Base-by-base conservation (phyloP, 108 stramenopile genomes). In the Stephanodiscus minutulus region DNA sequence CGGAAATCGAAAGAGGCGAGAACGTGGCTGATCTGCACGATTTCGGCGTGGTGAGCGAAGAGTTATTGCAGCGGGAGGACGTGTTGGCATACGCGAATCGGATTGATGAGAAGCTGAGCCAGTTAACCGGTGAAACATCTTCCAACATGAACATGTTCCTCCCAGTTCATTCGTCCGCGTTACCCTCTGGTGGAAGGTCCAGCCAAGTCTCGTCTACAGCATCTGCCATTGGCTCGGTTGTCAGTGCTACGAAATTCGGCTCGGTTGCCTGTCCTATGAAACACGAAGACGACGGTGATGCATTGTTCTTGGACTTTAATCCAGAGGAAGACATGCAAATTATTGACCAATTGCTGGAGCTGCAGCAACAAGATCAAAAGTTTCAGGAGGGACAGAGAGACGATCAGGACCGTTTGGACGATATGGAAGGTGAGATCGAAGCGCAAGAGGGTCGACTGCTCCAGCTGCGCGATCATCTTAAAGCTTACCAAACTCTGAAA, bases 271-370 rank as follows among this genome's bases (percentile, higher is more conserved):
- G 53, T 37, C 27, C 48, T 44, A 68, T 27, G 46, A 48, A 57
- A 46, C 66, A 74, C 66, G 67, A 74, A 25, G 50, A 53, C 33
- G 13, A 60, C 8, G 48, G 52, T 31, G 67, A 74, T 41, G 61
- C 68, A 6, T 53, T 72, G 69, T 64, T 82, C 84, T 55, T 81
- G 73, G 76, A 86, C 72, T 83, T 90, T 46, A 85, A 91, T 64
- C 91, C 94, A 7, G 94, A 92, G 62, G 90, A 89, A 64, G 94
- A 95, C 39, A 88, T 95, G 73, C 83, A 88, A 28, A 91, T 95
- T 25, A 74, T 95, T 20, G 88, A 95, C 46, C 82, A 91, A 50
- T 77, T 95, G 10, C 80, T 95, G 0, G 91, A 92, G 57, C 78
- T 90, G 0, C 94, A 95, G 64, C 88, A 91, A 47, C 83, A 84